phyloP scores from a whole-genome alignment of 2,329 filamentous ascomycete genomes.

The Colletotrichum falcatum region DNA sequence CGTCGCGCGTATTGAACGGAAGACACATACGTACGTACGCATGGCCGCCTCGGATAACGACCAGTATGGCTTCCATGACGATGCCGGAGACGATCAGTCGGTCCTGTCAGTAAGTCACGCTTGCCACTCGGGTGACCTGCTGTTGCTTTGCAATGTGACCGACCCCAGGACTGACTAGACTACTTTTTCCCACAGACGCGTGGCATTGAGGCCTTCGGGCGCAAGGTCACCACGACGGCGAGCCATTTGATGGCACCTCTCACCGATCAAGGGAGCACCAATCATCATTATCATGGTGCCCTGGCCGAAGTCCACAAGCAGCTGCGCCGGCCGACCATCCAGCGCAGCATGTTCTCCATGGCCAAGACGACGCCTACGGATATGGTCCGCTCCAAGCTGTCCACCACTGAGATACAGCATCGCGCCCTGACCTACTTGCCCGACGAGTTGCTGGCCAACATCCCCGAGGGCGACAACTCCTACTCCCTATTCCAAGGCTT shows the following conservation, averaged over 20 bases:
- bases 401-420: constrained; percentile 91
- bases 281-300: constrained; percentile 81
- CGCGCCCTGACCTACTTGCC: constrained; percentile 89
- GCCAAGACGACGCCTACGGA: constrained; percentile 93
- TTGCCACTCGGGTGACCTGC: constrained; percentile 30
- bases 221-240: constrained; percentile 95
- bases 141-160: constrained; percentile 35
- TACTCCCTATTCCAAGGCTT: constrained; percentile 98
- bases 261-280: constrained; percentile 61
- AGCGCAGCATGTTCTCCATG: constrained; percentile 92
- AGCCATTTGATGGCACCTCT: constrained; percentile 85
- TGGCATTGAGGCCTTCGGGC: constrained; percentile 90
- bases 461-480: constrained; percentile 85
- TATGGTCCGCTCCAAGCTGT: constrained; percentile 90
- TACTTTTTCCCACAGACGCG: constrained; percentile 71
- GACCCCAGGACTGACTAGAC: constrained; percentile 35
- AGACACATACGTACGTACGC: constrained; percentile 39
- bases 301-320: constrained; percentile 92
- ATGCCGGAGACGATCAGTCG: constrained; percentile 62
- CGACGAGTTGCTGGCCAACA: constrained; percentile 89
- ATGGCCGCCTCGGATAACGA: constrained; percentile 57
- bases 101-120: constrained; percentile 53
- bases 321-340: constrained; percentile 83
- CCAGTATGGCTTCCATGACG: constrained; percentile 60
- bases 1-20: constrained; percentile 36